Conservation (phyloP, 2,329 filamentous ascomycete genomes). For the Aspergillus versicolor region DNA sequence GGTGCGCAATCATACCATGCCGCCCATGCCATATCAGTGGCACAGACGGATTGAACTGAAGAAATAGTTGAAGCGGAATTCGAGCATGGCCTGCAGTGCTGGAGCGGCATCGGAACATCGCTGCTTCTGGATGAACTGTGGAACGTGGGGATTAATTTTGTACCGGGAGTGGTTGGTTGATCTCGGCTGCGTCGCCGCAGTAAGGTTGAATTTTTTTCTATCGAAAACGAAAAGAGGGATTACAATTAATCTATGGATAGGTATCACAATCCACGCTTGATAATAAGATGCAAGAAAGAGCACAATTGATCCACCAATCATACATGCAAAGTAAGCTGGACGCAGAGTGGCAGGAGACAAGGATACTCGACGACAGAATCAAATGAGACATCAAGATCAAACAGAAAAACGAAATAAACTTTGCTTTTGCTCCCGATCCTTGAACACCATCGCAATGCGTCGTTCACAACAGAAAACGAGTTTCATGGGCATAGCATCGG, state of each 20-base stretch:
- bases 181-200: slow-evolving; percentile 4
- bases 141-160: not conserved
- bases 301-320: slow-evolving; percentile 6
- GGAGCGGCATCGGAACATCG: not conserved
- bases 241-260: slow-evolving; percentile 5
- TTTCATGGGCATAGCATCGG: slow-evolving; percentile 1
- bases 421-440: slow-evolving; percentile 7
- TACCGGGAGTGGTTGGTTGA: not conserved
- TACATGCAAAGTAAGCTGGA: not conserved
- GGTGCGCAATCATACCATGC: slow-evolving; percentile 3
- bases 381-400: not conserved
- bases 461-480: slow-evolving; percentile 2
- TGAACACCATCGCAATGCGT: slow-evolving; percentile 16
- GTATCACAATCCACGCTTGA: slow-evolving; percentile 9
- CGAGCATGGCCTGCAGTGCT: not conserved
- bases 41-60: not conserved
- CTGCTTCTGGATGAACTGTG: not conserved
- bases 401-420: slow-evolving; percentile 1
- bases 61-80: not conserved
- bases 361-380: not conserved
- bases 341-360: not conserved
- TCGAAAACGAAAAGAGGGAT: not conserved
- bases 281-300: slow-evolving; percentile 6
- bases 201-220: slow-evolving; percentile 1
- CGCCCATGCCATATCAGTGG: not conserved